Conservation (phyloP, 1,284 basidiomycete genomes). For the Pseudozyma tsukubaensis region DNA sequence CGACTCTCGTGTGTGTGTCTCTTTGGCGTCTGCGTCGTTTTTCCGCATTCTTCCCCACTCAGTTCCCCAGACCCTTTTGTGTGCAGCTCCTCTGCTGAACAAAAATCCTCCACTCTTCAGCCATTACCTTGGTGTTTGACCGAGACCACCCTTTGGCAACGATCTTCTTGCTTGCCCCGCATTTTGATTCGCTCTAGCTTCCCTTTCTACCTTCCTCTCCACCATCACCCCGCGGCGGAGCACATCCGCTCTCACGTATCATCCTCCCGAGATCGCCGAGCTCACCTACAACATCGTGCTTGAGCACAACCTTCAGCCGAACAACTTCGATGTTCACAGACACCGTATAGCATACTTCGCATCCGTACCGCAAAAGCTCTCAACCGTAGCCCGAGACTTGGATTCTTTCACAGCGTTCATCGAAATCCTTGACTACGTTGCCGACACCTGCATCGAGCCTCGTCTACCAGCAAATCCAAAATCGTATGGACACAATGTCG, state of each 20-base stretch:
- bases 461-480: background rate
- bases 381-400: no score
- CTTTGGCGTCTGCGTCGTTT: background rate
- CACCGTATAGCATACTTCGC: no score
- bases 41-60: background rate
- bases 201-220: background rate
- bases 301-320: no score
- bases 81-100: background rate
- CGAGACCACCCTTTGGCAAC: background rate
- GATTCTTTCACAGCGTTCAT: no score
- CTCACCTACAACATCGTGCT: no score
- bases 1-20: no score
- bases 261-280: no score
- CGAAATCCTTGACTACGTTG: background rate
- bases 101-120: background rate
- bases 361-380: no score
- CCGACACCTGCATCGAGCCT: background rate
- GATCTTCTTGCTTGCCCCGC: background rate
- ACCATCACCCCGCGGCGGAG: background rate
- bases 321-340: no score
- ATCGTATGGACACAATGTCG: conserved; percentile 12
- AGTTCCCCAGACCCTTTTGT: background rate
- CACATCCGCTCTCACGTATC: background rate
- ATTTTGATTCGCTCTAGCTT: background rate
- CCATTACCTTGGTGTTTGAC: background rate